Evolutionary conservation across 2,329 filamentous ascomycete genomes (phyloP).

Genomic region (Dothideomycetes sp.): DNA sequence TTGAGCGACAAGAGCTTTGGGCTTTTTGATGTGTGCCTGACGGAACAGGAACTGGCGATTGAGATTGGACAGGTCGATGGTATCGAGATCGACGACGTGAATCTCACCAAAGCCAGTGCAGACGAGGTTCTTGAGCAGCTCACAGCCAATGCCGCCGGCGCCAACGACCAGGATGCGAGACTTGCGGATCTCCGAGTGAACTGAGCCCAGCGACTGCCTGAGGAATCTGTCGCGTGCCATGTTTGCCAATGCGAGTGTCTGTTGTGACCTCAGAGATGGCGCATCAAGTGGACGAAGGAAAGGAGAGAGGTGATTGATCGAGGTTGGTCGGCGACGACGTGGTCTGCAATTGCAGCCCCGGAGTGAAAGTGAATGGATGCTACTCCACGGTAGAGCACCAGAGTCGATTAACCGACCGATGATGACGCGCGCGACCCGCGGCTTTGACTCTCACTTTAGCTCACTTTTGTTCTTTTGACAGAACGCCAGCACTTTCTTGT

Average conservation of each 20-base stretch:
- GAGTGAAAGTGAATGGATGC: too few relatives aligned
- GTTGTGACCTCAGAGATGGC: not conserved
- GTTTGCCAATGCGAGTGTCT: constrained; percentile 16
- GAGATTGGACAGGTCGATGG: constrained; percentile 93
- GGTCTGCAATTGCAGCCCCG: too few relatives aligned
- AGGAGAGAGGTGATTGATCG: too few relatives aligned
- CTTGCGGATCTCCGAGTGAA: constrained; percentile 58
- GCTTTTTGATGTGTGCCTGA: constrained; percentile 94
- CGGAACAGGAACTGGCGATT: constrained; percentile 97
- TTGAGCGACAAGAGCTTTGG: constrained; percentile 88
- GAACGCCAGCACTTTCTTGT: too few relatives aligned
- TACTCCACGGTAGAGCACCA: too few relatives aligned
- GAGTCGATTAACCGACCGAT: too few relatives aligned
- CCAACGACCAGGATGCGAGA: constrained; percentile 87
- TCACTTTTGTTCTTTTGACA: too few relatives aligned
- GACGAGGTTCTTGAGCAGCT: constrained; percentile 92
- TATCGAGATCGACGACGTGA: constrained; percentile 93
- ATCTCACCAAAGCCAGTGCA: constrained; percentile 87
- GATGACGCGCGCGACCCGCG: too few relatives aligned
- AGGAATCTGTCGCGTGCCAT: constrained; percentile 42
- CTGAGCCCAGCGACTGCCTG: constrained; percentile 60
- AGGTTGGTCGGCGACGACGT: too few relatives aligned
- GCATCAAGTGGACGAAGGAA: not conserved
- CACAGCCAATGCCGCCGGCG: constrained; percentile 93
- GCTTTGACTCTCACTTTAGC: too few relatives aligned